Evolutionary conservation across 257 asterid genomes (phyloP).

Genomic region (Scutellaria baicalensis): DNA sequence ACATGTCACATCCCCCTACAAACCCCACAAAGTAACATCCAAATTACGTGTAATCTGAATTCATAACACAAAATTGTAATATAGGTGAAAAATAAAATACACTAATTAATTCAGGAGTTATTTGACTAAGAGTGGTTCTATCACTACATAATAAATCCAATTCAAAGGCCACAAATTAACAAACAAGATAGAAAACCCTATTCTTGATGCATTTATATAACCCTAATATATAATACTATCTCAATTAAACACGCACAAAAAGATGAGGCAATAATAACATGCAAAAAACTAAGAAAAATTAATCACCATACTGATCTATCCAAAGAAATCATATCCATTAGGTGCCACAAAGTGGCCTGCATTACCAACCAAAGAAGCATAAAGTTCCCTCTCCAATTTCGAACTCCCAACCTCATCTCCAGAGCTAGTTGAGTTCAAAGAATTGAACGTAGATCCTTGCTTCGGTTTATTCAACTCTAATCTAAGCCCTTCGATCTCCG

Average conservation of each 20-base stretch:
- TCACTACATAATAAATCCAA: too few relatives aligned
- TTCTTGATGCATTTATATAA: background rate
- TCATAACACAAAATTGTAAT: too few relatives aligned
- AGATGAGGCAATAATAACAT: background rate
- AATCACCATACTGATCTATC: background rate
- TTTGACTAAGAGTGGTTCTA: too few relatives aligned
- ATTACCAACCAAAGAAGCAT: slow-evolving; percentile 32
- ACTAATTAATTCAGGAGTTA: too few relatives aligned
- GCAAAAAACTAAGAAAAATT: background rate
- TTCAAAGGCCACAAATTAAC: too few relatives aligned
- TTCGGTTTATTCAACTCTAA: slow-evolving; percentile 35
- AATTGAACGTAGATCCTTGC: background rate
- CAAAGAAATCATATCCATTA: slow-evolving; percentile 29
- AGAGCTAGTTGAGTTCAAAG: slow-evolving; percentile 34
- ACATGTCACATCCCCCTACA: too few relatives aligned
- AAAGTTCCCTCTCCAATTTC: slow-evolving; percentile 34
- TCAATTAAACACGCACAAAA: background rate
- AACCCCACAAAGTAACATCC: too few relatives aligned
- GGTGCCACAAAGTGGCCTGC: slow-evolving; percentile 27
- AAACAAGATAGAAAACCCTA: too few relatives aligned
- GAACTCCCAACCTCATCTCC: slow-evolving; percentile 50
- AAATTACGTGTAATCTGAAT: too few relatives aligned
- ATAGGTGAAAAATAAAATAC: too few relatives aligned
- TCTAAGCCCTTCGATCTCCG: slow-evolving; percentile 40
- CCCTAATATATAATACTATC: background rate